phyloP scores from a whole-genome alignment of 176 grass and related monocot species.

The Aegilops longissima region DNA sequence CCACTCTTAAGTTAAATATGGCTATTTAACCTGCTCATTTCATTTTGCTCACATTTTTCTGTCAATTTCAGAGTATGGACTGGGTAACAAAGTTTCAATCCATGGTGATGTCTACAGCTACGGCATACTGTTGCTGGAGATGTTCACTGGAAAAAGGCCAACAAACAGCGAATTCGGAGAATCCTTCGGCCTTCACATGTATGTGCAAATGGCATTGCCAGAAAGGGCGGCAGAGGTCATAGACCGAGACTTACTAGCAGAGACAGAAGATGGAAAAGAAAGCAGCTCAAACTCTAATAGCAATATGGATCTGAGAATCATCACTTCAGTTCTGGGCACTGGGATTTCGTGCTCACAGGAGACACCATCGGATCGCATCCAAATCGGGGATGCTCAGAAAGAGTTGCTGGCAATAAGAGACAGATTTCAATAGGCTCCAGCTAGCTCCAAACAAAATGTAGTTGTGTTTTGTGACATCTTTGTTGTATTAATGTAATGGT shows the following conservation, averaged over 20 bases:
- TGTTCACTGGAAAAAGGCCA: constrained; percentile 27
- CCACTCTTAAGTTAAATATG: too few species aligned
- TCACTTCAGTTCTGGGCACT: background rate
- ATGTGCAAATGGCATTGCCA: constrained; percentile 1
- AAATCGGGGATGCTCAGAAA: constrained; percentile 11
- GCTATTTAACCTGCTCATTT: background rate
- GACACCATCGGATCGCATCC: background rate
- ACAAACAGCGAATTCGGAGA: background rate
- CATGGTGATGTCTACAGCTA: constrained; percentile 26
- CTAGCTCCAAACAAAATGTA: too few species aligned
- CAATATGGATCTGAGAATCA: background rate
- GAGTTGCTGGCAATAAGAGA: background rate
- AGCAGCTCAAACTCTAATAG: background rate
- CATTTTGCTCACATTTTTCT: background rate
- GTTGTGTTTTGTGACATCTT: too few species aligned
- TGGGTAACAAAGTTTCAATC: constrained; percentile 6
- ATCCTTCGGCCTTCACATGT: background rate
- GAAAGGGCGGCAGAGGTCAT: background rate
- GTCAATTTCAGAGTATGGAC: background rate
- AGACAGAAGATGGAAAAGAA: background rate
- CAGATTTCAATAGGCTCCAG: background rate
- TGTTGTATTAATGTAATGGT: too few species aligned
- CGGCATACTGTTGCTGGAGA: constrained; percentile 22
- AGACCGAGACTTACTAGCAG: background rate
- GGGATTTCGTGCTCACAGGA: background rate